These are phyloP conservation scores for Leishmania lainsoni DNA, from an alignment of 208 protist genomes.

Conservation along the genomic window DNA sequence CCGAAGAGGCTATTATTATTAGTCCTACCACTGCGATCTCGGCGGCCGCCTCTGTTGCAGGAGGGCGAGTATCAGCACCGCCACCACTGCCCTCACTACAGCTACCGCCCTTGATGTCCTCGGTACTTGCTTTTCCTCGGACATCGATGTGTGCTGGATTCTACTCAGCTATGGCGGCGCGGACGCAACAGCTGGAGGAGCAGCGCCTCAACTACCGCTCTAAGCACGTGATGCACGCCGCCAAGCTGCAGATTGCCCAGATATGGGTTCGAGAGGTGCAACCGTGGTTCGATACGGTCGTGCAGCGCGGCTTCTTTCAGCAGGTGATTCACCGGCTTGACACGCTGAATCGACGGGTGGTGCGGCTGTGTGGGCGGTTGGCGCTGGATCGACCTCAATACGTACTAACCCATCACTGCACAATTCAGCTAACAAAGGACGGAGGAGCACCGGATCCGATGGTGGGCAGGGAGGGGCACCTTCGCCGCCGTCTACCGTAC, in stretches of 20 bases:
- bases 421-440: not conserved
- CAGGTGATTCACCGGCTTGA: conserved; percentile 9
- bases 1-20: conserved; percentile 1
- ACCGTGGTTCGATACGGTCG: conserved; percentile 38
- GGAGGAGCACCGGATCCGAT: not conserved
- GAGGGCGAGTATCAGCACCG: not conserved
- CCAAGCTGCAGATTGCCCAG: conserved; percentile 37
- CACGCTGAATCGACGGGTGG: conserved; percentile 12
- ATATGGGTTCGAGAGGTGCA: conserved; percentile 28
- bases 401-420: not conserved
- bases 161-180: not conserved
- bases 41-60: not conserved
- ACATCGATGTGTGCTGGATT: not conserved
- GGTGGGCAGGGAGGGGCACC: not conserved
- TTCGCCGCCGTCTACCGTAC: not conserved
- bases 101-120: not conserved
- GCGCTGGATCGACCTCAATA: conserved; percentile 28
- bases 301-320: conserved; percentile 17
- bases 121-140: not conserved
- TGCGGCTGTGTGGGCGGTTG: conserved; percentile 16
- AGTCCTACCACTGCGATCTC: not conserved
- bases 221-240: conserved; percentile 7
- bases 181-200: conserved; percentile 1
- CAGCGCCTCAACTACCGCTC: not conserved
- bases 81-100: not conserved